phyloP scores from a whole-genome alignment of 257 asterid species.

The Solanum raphanifolium region DNA sequence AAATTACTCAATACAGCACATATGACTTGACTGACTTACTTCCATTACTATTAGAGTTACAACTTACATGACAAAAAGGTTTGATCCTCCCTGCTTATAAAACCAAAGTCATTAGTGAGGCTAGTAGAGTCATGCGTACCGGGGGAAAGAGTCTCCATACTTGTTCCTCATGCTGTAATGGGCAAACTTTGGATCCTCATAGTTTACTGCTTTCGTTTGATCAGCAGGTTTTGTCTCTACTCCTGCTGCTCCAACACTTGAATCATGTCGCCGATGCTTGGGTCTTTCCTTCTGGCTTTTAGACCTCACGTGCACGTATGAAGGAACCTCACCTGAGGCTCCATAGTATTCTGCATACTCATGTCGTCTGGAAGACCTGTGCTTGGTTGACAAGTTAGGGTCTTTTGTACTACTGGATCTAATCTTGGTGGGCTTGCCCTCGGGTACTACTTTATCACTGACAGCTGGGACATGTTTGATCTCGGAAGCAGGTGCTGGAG shows the following conservation, averaged over 20 bases:
- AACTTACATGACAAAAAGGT: background rate
- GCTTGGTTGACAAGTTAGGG: conserved; percentile 55
- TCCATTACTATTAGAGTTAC: background rate
- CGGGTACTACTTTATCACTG: conserved; percentile 35
- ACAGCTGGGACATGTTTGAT: conserved; percentile 37
- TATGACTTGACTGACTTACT: background rate
- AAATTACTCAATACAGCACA: background rate
- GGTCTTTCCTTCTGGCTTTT: conserved; percentile 77
- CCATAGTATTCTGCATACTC: conserved; percentile 75
- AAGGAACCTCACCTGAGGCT: conserved; percentile 48
- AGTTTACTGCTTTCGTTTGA: conserved; percentile 31
- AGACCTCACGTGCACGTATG: conserved; percentile 44
- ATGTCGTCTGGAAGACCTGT: conserved; percentile 78
- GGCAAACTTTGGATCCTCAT: conserved; percentile 45
- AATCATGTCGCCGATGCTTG: conserved; percentile 63
- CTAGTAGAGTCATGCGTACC: background rate
- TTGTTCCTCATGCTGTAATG: conserved; percentile 61
- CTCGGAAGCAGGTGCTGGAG: conserved; percentile 50
- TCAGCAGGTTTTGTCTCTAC: conserved; percentile 53
- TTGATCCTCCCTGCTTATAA: background rate
- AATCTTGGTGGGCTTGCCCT: conserved; percentile 48
- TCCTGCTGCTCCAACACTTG: conserved; percentile 22
- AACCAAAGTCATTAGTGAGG: background rate
- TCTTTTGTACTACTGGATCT: conserved; percentile 56
- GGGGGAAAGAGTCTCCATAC: conserved; percentile 29